Percentiles rank a stretch among this genome's conserved stretches.
These are phyloP conservation scores for Yamadazyma friedrichii DNA, from an alignment of 1,139 yeast genomes.

Conservation along the genomic window DNA sequence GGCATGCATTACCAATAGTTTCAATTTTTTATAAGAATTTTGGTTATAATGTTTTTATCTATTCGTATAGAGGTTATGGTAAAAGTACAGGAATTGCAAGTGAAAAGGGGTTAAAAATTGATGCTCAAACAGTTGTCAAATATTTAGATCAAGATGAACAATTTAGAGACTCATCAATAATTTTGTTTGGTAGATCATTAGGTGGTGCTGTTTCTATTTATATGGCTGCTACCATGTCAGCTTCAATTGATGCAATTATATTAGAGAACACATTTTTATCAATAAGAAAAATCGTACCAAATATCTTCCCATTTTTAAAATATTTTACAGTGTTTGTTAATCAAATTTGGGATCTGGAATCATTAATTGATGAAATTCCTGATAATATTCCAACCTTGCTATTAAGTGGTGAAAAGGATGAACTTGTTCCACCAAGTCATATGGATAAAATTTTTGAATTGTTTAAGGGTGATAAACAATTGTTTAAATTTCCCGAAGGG, in stretches of 20 bases:
- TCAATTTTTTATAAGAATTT: conserved; percentile 63
- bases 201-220: conserved; percentile 96
- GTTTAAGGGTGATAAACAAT: conserved; percentile 46
- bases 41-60: conserved; percentile 77
- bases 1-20: conserved; percentile 85
- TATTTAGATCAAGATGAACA: conserved; percentile 50
- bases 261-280: conserved; percentile 86
- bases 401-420: conserved; percentile 76
- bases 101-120: conserved; percentile 79
- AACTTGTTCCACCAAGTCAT: conserved; percentile 87
- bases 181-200: conserved; percentile 83
- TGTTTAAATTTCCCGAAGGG: conserved; percentile 56
- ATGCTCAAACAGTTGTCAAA: conserved; percentile 72
- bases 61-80: conserved; percentile 94
- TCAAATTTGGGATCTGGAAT: conserved; percentile 82
- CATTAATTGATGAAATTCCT: conserved; percentile 52
- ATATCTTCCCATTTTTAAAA: conserved; percentile 67
- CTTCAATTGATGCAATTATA: conserved; percentile 58
- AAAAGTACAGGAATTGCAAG: conserved; percentile 73
- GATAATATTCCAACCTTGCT: conserved; percentile 63
- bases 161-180: conserved; percentile 51
- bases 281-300: conserved; percentile 78
- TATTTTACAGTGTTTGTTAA: conserved; percentile 65
- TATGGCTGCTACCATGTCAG: conserved; percentile 59
- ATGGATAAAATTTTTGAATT: conserved; percentile 62